phyloP scores from a whole-genome alignment of 768 basidiomycete species.

The Leccinum rimulosum region DNA sequence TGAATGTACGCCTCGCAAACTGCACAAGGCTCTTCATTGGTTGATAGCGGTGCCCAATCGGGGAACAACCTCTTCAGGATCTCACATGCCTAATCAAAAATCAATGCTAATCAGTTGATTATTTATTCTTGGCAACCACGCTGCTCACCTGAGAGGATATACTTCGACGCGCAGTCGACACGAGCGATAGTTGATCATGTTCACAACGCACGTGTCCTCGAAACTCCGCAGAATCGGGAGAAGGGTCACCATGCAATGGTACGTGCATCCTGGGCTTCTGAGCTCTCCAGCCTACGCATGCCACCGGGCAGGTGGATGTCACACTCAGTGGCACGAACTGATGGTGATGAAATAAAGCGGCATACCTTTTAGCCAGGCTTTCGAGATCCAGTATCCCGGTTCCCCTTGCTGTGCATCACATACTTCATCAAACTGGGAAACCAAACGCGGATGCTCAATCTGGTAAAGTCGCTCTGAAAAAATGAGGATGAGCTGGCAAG shows the following conservation, averaged over 20 bases:
- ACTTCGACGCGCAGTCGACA: slow-evolving; percentile 51
- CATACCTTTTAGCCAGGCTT: slow-evolving; percentile 72
- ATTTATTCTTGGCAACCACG: slow-evolving; percentile 6
- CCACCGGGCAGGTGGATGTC: slow-evolving; percentile 7
- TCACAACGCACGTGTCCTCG: slow-evolving; percentile 64
- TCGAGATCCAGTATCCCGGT: slow-evolving; percentile 70
- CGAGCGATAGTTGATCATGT: slow-evolving; percentile 61
- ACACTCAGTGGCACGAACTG: slow-evolving; percentile 8
- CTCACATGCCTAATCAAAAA: slow-evolving; percentile 47
- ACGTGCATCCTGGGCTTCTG: slow-evolving; percentile 77
- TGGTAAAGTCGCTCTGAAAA: slow-evolving; percentile 65
- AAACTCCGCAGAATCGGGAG: slow-evolving; percentile 61
- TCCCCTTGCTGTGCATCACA: slow-evolving; percentile 42
- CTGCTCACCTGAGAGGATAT: slow-evolving; percentile 58
- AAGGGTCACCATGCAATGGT: slow-evolving; percentile 54
- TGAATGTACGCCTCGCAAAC: slow-evolving; percentile 60
- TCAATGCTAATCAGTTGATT: slow-evolving; percentile 8
- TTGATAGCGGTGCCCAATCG: slow-evolving; percentile 56
- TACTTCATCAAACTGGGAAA: slow-evolving; percentile 56
- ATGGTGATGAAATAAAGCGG: slow-evolving; percentile 9
- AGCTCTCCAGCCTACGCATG: slow-evolving; percentile 64
- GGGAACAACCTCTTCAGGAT: slow-evolving; percentile 62
- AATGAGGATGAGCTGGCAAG: slow-evolving; percentile 1
- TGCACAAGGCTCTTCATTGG: slow-evolving; percentile 52
- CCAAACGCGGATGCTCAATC: slow-evolving; percentile 61